Conservation (phyloP, 2,329 filamentous ascomycete genomes). For the Sclerotiophoma versabilis region DNA sequence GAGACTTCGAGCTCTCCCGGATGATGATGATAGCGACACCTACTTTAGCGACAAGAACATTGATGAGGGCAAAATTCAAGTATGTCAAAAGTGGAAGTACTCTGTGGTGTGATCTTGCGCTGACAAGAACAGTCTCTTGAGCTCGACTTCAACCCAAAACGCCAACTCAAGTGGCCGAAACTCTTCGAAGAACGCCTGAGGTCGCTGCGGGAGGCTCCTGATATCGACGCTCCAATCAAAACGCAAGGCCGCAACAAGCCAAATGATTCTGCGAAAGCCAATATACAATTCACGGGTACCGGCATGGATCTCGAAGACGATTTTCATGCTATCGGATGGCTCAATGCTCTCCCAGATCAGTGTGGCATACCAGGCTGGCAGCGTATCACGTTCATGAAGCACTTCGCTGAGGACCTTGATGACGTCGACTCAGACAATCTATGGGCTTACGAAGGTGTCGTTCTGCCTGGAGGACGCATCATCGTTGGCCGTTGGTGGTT, state of each 20-base stretch:
- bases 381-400: slow-evolving; percentile 63
- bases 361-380: slow-evolving; percentile 59
- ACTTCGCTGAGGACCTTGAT: slow-evolving; percentile 47
- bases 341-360: slow-evolving; percentile 59
- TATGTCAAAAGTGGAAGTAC: slow-evolving; percentile 12
- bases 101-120: neutral
- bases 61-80: slow-evolving; percentile 40
- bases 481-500: slow-evolving; percentile 59
- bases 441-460: slow-evolving; percentile 59
- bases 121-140: slow-evolving; percentile 41
- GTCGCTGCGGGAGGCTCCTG: slow-evolving; percentile 38
- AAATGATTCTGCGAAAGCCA: slow-evolving; percentile 7
- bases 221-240: slow-evolving; percentile 7
- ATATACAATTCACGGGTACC: slow-evolving; percentile 48
- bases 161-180: slow-evolving; percentile 44
- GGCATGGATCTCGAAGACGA: slow-evolving; percentile 48
- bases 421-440: slow-evolving; percentile 45
- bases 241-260: slow-evolving; percentile 17
- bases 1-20: slow-evolving; percentile 21
- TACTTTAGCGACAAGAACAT: slow-evolving; percentile 43
- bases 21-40: slow-evolving; percentile 29
- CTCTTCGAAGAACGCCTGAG: slow-evolving; percentile 52
- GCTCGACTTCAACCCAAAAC: slow-evolving; percentile 39
- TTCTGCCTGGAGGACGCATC: slow-evolving; percentile 56
- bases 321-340: slow-evolving; percentile 53